Base-by-base conservation (phyloP, 768 basidiomycete genomes). In the Podaxis rugospora region DNA sequence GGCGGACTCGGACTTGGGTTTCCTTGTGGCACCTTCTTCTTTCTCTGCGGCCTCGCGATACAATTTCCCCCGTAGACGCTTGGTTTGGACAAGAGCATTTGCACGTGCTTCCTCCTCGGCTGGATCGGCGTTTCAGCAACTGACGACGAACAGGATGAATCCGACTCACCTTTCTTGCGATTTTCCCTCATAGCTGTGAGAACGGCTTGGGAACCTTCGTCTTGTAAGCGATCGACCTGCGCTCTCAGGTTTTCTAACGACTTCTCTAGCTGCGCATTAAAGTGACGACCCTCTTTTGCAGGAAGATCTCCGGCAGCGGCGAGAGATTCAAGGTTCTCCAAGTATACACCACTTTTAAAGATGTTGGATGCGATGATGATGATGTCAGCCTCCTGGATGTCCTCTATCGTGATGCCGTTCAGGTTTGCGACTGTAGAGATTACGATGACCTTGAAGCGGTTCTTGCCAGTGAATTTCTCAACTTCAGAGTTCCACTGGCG, bases 401-500 rank as follows among this genome's bases (percentile, higher is more conserved):
- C 81, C 64, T 90, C 81, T 63, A 97, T 83, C 28, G 86, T 90
- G 28, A 84, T 75, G 2, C 77, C 72, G 69, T 95, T 94, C 61
- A 96, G 74, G 62, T 90, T 86, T 3, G 83, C 69, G 32, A 88
- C 86, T 0, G 85, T 88, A 4, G 85, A 80, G 62, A 96, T 81
- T 5, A 85, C 80, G 49, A 89, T 76, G 16, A 89, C 83, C 36
- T 81, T 81, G 75, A 89, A 85, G 6, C 78, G 79, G 18, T 55
- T 55, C 1, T 78, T 77, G 5, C 83, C 80, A 2, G 85, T 83
- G 72, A 98, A 98, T 72, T 96, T 95, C 66, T 77, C 73, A 53
- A 90, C 84, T 71, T 98, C 95, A 5, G 88, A 88, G 16, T 82
- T 83, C 95, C 95, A 98, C 70, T 98, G 95, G 49, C 87, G 83